Base-by-base conservation (phyloP, 2,329 filamentous ascomycete genomes). In the Diaporthe destruens region DNA sequence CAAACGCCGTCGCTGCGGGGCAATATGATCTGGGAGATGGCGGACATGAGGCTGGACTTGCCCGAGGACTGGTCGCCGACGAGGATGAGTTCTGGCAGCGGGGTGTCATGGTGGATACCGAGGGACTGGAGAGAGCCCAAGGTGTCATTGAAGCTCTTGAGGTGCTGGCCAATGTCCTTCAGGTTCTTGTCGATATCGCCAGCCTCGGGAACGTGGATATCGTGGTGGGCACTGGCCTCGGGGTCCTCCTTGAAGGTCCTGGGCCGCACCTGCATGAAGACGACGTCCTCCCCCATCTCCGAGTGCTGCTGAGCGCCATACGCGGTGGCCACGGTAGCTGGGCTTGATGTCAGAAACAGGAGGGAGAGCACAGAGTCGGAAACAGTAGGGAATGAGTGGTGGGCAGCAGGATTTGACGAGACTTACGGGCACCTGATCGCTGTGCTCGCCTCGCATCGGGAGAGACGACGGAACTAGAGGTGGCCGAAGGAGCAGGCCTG, bases 31-130 rank as follows among this genome's bases (percentile, higher is more conserved):
- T 91, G 92, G 0, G 88, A 86, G 59, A 93, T 88, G 0, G 89
- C 91, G 16, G 91, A 91, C 87, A 89, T 89, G 6, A 89, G 78
- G 36, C 84, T 94, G 0, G 91, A 94, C 79, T 98, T 98, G 0
- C 95, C 95, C 0, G 94, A 92, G 0, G 90, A 93, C 78, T 98
- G 95, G 63, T 97, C 94, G 0, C 95, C 95, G 0, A 97, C 90
- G 0, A 97, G 89, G 7, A 96, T 93, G 12, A 97, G 90, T 76
- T 94, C 94, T 0, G 95, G 94, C 0, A 97, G 84, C 0, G 89
- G 88, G 0, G 94, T 88, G 6, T 90, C 88, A 23, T 93, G 89
- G 65, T 93, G 90, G 0, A 97, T 90, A 0, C 93, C 93, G 0
- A 96, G 86, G 7, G 91, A 87, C 66, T 94, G 90, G 0, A 98